Conservation (phyloP, 2,329 filamentous ascomycete species). For the Aspergillus sp. region DNA sequence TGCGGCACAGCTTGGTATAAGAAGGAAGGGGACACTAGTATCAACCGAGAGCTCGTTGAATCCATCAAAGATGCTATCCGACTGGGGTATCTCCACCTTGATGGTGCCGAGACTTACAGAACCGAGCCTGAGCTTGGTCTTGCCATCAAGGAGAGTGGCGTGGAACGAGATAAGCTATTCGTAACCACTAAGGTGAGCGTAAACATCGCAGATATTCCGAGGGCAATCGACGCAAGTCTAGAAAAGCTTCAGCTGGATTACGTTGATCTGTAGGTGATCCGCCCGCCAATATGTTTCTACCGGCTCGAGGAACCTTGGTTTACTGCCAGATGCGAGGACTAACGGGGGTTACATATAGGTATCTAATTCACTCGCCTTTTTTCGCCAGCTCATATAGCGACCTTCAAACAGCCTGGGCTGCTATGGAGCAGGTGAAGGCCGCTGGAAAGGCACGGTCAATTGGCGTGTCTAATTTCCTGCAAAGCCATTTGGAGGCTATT, state of each 20-base stretch:
- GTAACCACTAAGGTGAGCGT: constrained; percentile 60
- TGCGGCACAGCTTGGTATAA: constrained; percentile 68
- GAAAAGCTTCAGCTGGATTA: constrained; percentile 63
- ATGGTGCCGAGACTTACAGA: constrained; percentile 61
- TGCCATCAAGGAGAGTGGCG: constrained; percentile 51
- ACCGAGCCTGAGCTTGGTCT: constrained; percentile 53
- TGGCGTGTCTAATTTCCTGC: constrained; percentile 64
- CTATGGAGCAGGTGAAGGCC: constrained; percentile 61
- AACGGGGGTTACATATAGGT: constrained; percentile 40
- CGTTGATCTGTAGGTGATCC: constrained; percentile 59
- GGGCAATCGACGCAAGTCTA: constrained; percentile 57
- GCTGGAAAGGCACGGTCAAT: constrained; percentile 62
- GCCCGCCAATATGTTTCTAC: not conserved
- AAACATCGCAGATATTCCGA: constrained; percentile 58
- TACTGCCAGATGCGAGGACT: not conserved
- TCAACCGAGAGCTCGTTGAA: constrained; percentile 59
- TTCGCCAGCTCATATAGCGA: constrained; percentile 56
- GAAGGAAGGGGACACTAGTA: constrained; percentile 44
- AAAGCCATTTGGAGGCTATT: constrained; percentile 56
- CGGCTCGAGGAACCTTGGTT: not conserved
- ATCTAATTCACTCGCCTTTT: constrained; percentile 64
- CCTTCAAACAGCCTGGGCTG: constrained; percentile 60
- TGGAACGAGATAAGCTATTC: constrained; percentile 52
- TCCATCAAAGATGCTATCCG: constrained; percentile 59
- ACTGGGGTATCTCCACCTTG: constrained; percentile 63